These are phyloP conservation scores for Colletotrichum trifolii DNA, from an alignment of 2,329 filamentous ascomycete genomes.

Conservation along the genomic window DNA sequence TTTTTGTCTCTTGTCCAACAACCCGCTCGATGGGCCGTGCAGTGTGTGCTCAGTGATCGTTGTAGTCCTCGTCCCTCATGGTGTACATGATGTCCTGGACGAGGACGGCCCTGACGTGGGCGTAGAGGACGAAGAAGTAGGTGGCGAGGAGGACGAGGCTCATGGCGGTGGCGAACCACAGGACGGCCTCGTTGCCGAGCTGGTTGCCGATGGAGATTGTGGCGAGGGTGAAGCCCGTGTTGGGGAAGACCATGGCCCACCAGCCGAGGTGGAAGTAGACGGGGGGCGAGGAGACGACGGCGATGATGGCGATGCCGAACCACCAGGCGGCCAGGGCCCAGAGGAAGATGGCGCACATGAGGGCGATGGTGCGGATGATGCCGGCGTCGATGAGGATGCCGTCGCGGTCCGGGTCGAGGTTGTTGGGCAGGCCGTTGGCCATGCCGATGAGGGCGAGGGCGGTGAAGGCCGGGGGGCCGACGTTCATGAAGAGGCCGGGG, in stretches of 20 bases:
- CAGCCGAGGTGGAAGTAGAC: constrained; percentile 69
- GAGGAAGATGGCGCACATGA: constrained; percentile 65
- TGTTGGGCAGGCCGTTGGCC: constrained; percentile 64
- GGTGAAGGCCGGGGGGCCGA: constrained; percentile 80
- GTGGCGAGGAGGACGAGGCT: constrained; percentile 55
- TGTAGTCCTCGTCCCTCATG: constrained; percentile 61
- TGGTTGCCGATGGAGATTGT: constrained; percentile 65
- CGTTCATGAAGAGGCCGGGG: constrained; percentile 79
- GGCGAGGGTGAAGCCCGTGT: constrained; percentile 68
- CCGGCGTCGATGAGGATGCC: constrained; percentile 54
- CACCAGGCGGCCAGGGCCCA: constrained; percentile 73
- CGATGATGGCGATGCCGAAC: constrained; percentile 57
- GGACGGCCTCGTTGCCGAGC: constrained; percentile 56
- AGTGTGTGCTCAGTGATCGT: constrained; percentile 30
- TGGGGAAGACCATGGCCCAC: constrained; percentile 74
- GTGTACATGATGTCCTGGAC: constrained; percentile 67
- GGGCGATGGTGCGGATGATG: constrained; percentile 57
- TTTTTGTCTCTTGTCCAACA: background rate
- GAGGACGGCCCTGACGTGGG: constrained; percentile 59
- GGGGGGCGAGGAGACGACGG: constrained; percentile 50
- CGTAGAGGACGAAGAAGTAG: constrained; percentile 57
- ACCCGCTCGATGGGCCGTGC: no score
- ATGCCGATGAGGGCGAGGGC: constrained; percentile 77
- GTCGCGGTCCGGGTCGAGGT: constrained; percentile 55
- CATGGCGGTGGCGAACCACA: constrained; percentile 62